Evolutionary conservation across 805 yeast genomes (phyloP), one percentile per base, ranked within the genome.

Genomic region (Pichia cabralensis): DNA sequence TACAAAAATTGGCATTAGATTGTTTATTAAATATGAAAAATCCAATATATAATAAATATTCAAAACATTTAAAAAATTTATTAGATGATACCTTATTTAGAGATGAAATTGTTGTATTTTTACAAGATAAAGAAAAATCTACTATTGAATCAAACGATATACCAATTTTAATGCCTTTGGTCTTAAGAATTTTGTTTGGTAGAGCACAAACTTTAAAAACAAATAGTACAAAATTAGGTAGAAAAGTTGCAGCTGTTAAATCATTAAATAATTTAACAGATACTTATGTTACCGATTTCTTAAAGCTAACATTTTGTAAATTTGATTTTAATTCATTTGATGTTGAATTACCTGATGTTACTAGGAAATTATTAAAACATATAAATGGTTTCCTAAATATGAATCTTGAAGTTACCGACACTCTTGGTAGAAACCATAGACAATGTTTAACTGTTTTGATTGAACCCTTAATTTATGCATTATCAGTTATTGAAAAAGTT

Each of bases 11-110:
- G 22, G 92, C 96, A 0, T 62, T 92, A 30, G 69, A 72, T 30
- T 78, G 80, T 26, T 49, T 92, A 5, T 56, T 85, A 24, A 74
- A 80, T 26, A 80, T 71, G 64, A 75, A 76, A 43, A 64, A 69
- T 31, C 66, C 70, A 2, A 63, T 62, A 3, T 57, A 84, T 22
- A 68, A 67, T 34, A 80, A 78, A 50, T 89, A 85, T 50, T 65
- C 68, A 37, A 95, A 80, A 40, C 78, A 79, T 45, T 60, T 92
- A 46, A 68, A 60, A 30, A 86, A 80, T 42, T 56, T 92, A 38
- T 61, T 89, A 13, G 96, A 89, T 53, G 94, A 85, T 41, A 71
- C 82, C 3, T 61, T 79, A 13, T 88, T 85, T 61, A 73, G 85
- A 39, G 98, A 92, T 56, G 96, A 88, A 56, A 61, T 88, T 21